phyloP scores from a whole-genome alignment of 352 stramenopile species.

The Phytophthora chlamydospora region DNA sequence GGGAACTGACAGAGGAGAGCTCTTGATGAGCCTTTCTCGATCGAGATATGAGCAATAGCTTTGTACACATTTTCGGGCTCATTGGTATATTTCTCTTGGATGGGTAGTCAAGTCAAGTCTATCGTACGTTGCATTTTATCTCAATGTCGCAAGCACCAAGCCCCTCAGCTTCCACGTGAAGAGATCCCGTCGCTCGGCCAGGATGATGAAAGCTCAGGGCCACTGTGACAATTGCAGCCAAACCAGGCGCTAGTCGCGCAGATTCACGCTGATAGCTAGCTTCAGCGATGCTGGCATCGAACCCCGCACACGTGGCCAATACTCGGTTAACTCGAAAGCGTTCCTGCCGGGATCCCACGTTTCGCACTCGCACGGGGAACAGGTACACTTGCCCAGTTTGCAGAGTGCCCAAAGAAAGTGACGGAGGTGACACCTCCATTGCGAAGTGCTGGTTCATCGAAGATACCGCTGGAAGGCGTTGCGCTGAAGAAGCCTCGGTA shows the following conservation, averaged over 20 bases:
- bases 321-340: conserved; percentile 71
- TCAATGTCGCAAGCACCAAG: conserved; percentile 52
- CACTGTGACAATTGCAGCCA: conserved; percentile 67
- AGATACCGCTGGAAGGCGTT: conserved; percentile 22
- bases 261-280: conserved; percentile 65
- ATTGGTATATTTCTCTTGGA: background rate
- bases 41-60: too few species aligned
- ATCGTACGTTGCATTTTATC: conserved; percentile 59
- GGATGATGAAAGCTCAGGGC: conserved; percentile 65
- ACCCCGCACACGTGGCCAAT: conserved; percentile 41
- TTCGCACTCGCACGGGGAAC: conserved; percentile 69
- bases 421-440: conserved; percentile 63
- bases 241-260: conserved; percentile 57
- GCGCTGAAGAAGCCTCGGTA: conserved; percentile 27
- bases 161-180: conserved; percentile 62
- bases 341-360: conserved; percentile 69
- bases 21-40: conserved; percentile 10
- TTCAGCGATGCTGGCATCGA: conserved; percentile 51
- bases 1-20: conserved; percentile 9
- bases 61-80: conserved; percentile 4
- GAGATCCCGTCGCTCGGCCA: conserved; percentile 46
- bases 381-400: conserved; percentile 62
- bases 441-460: conserved; percentile 41
- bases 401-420: conserved; percentile 46
- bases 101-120: conserved; percentile 10